A percentile compares a stretch with the other conserved stretches of the same genome.
Evolutionary conservation across 169 alveolate species (phyloP).

Genomic region (Cryptosporidium tyzzeri): DNA sequence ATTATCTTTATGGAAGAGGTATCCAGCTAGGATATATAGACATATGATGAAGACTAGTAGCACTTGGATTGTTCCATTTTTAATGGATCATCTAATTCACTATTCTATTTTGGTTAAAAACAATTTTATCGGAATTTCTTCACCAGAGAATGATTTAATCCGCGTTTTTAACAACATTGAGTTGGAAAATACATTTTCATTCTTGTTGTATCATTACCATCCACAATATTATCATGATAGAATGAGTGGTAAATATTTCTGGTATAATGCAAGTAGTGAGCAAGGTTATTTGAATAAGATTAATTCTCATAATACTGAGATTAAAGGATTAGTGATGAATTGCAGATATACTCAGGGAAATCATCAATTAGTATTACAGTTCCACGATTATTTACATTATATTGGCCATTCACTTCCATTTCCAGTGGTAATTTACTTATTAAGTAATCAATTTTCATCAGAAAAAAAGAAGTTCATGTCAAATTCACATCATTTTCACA

Average conservation of each 20-base stretch:
- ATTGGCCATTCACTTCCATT: constrained; percentile 59
- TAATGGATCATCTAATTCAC: constrained; percentile 49
- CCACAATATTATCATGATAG: constrained; percentile 74
- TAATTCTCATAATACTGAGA: constrained; percentile 35
- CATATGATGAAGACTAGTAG: constrained; percentile 34
- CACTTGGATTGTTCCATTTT: constrained; percentile 37
- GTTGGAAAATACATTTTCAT: constrained; percentile 56
- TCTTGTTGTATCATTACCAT: constrained; percentile 45
- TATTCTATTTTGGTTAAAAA: constrained; percentile 38
- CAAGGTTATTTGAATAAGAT: constrained; percentile 56
- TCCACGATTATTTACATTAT: constrained; percentile 65
- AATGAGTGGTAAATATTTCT: constrained; percentile 64
- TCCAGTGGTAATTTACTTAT: constrained; percentile 29
- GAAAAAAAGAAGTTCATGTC: constrained; percentile 66
- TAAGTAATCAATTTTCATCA: constrained; percentile 70
- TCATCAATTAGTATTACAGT: not conserved
- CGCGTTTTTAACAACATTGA: constrained; percentile 34
- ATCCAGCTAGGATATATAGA: constrained; percentile 48
- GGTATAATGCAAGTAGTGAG: constrained; percentile 65
- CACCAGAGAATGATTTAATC: not conserved
- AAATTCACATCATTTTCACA: constrained; percentile 59
- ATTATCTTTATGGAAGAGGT: constrained; percentile 68
- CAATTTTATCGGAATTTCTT: not conserved
- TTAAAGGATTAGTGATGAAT: constrained; percentile 23
- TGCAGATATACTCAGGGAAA: constrained; percentile 39